Evolutionary conservation across 1,139 yeast species (phyloP), one percentile per base, ranked within the genome.

Genomic region (Pichia sp.): DNA sequence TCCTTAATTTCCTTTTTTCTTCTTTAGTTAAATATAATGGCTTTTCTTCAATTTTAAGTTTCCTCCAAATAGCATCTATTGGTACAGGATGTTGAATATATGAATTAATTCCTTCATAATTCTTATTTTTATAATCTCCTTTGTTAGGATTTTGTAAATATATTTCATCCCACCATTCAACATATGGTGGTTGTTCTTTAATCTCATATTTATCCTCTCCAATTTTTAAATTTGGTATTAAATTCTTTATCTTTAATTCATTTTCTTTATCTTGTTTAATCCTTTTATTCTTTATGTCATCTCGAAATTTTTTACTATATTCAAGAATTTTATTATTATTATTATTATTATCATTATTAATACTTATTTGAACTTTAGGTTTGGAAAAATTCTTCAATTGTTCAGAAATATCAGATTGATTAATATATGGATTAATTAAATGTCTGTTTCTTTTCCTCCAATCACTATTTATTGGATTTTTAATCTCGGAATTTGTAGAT

Each of bases 81-180:
- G 87, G 82, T 3, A 80, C 78, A 0, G 97, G 97, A 62, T 89
- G 97, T 53, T 86, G 94, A 4, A 90, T 71, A 56, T 82, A 86
- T 71, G 0, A 80, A 77, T 26, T 76, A 70, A 3, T 66, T 16
- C 7, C 32, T 16, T 31, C 39, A 11, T 33, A 26, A 20, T 23
- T n/a, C 6, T 25, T 30, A 3, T 40, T 41, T 4, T 36, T 31
- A 23, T 32, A 30, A 26, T 73, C 74, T 36, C 28, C 53, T 42
- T 12, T 40, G 22, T 22, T 3, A 9, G 33, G 33, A 30, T 63
- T 70, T 36, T 62, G 61, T 10, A 76, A 54, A 41, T 64, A 72
- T 9, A 76, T 78, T 47, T 67, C 63, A 61, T 87, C 95, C 96
- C 96, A 87, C 95, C 95, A 86, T 61, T 86, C 95, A 3, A 78